phyloP scores from a whole-genome alignment of 345 rosid species.

The Geranium rotundifolium region DNA sequence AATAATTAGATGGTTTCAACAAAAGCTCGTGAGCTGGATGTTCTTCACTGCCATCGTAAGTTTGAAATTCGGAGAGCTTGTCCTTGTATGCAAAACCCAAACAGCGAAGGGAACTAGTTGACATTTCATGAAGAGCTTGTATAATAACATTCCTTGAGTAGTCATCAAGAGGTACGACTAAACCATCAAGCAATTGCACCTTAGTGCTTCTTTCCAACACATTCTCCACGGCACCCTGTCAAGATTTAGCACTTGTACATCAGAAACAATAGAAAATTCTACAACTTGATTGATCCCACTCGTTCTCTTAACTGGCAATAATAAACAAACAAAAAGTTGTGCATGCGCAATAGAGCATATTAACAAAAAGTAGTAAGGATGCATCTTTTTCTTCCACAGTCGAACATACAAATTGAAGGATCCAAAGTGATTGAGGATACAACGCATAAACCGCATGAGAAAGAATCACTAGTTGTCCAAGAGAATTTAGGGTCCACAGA shows the following conservation, averaged over 20 bases:
- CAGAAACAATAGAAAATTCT: neutral
- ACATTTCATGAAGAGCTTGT: slow-evolving; percentile 42
- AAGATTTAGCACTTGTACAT: slow-evolving; percentile 2
- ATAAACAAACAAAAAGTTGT: neutral
- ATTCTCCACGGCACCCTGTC: slow-evolving; percentile 76
- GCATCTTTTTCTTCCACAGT: neutral
- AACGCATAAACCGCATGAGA: too few relatives aligned
- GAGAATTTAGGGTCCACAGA: too few relatives aligned
- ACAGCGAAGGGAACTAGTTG: slow-evolving; percentile 48
- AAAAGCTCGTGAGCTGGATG: slow-evolving; percentile 57
- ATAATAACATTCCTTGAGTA: slow-evolving; percentile 29
- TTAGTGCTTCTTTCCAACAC: slow-evolving; percentile 51
- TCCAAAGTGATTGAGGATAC: neutral
- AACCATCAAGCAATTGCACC: slow-evolving; percentile 59
- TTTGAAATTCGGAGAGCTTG: slow-evolving; percentile 41
- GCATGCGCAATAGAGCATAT: neutral
- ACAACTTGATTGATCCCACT: neutral
- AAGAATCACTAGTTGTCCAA: too few relatives aligned
- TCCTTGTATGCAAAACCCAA: slow-evolving; percentile 61
- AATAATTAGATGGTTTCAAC: slow-evolving; percentile 40
- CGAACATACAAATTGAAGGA: neutral
- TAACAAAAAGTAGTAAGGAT: neutral
- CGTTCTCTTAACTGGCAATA: neutral
- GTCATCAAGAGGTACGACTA: slow-evolving; percentile 37
- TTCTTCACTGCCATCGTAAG: slow-evolving; percentile 51